Percentiles rank a stretch among this genome's conserved stretches.
These are phyloP conservation scores for Geotrichum klebahnii DNA, from an alignment of 1,139 yeast genomes.

Conservation along the genomic window DNA sequence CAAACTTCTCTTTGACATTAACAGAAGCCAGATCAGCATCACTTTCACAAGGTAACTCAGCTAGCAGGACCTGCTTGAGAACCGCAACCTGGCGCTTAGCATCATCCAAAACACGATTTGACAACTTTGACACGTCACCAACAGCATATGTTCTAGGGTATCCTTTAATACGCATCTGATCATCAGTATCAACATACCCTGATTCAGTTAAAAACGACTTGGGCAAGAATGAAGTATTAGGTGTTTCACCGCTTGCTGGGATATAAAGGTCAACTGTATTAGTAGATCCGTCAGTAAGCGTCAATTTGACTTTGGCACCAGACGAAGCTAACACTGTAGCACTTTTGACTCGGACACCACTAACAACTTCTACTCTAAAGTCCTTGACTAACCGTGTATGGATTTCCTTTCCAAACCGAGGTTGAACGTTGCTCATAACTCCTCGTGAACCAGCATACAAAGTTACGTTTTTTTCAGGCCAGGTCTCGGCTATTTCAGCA, in stretches of 20 bases:
- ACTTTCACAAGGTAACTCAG: neutral
- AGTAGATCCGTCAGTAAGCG: slow-evolving; percentile 11
- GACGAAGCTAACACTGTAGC: neutral
- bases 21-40: neutral
- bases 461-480: slow-evolving; percentile 9
- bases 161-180: neutral
- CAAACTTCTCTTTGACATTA: neutral
- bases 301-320: neutral
- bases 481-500: slow-evolving; percentile 12
- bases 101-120: slow-evolving; percentile 4
- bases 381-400: neutral
- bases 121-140: slow-evolving; percentile 2
- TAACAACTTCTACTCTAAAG: slow-evolving; percentile 3
- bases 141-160: slow-evolving; percentile 5
- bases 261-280: slow-evolving; percentile 7
- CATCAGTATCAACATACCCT: neutral
- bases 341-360: neutral
- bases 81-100: neutral
- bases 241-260: slow-evolving; percentile 10
- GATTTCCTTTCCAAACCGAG: slow-evolving; percentile 1
- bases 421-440: neutral
- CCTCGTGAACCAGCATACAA: slow-evolving; percentile 15
- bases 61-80: neutral
- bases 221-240: slow-evolving; percentile 16
- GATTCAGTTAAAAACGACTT: neutral